Evolutionary conservation across 23 red algal species (phyloP), one percentile per base, ranked within the genome.

Genomic region (Cyanidiococcus yangmingshanensis): DNA sequence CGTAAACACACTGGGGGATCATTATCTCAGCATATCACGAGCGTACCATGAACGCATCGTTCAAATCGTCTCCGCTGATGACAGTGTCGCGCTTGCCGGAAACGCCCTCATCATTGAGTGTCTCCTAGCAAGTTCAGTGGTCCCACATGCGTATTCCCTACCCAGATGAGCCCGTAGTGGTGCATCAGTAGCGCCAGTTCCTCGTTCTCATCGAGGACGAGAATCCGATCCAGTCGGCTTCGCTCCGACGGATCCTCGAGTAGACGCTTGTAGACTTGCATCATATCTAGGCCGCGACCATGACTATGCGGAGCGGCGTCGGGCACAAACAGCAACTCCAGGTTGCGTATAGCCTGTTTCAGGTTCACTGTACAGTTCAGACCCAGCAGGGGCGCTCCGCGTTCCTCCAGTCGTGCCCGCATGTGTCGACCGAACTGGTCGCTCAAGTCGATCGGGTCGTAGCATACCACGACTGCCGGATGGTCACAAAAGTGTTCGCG

Each of bases 101-200:
- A n/a, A n/a, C n/a, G n/a, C n/a, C n/a, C n/a, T n/a, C n/a, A n/a
- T n/a, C n/a, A n/a, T n/a, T n/a, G n/a, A n/a, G n/a, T n/a, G n/a
- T n/a, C n/a, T n/a, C n/a, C n/a, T 7, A 54, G 21, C 7, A 54
- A 54, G 45, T 54, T 21, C 7, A 54, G 21, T 54, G 21, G 12
- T 54, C 21, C 45, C 21, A 21, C 45, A 54, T 54, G 45, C 45
- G 7, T 21, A 54, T 54, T 54, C 7, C 45, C 21, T 21, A 35
- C 63, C 63, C 63, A 71, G 7, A 71, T 35, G 16, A 71, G 63
- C 27, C n/a, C 63, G 32, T 71, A 71, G 63, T 71, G 63, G 7
- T 29, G 63, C 63, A 71, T 71, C 63, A 71, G 27, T 7, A 71
- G 63, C 16, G 12, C 12, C 21, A 71, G 32, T 29, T 71, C n/a